Conservation (phyloP, 805 yeast species). For the Sugiyamaella chiloensis region DNA sequence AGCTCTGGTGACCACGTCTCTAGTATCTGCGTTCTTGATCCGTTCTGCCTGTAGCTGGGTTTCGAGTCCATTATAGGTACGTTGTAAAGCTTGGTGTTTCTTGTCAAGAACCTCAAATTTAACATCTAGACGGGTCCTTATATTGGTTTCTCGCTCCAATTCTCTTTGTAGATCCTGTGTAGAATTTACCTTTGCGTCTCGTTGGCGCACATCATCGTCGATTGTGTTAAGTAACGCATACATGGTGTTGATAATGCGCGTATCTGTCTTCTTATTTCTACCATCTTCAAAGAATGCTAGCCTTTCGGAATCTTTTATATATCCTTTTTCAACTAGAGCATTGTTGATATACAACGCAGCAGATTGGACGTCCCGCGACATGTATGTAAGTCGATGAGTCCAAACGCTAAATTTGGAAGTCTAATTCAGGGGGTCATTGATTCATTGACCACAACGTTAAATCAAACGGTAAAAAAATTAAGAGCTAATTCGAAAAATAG, state of each 20-base stretch:
- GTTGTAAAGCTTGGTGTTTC: conserved; percentile 7
- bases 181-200: conserved; percentile 10
- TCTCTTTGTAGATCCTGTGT: conserved; percentile 17
- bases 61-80: conserved; percentile 11
- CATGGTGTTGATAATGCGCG: conserved; percentile 25
- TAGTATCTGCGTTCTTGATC: conserved; percentile 8
- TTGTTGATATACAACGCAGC: conserved; percentile 26
- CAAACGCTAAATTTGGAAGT: no score
- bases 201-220: conserved; percentile 17
- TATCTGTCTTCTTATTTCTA: conserved; percentile 17
- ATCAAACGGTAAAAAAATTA: no score
- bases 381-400: no score
- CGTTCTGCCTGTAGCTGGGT: conserved; percentile 1
- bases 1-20: conserved; percentile 9
- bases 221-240: conserved; percentile 26
- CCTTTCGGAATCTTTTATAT: conserved; percentile 20
- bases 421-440: no score
- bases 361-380: conserved; percentile 16
- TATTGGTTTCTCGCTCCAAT: conserved; percentile 9
- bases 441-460: no score
- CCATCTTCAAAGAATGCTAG: conserved; percentile 17
- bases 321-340: conserved; percentile 25
- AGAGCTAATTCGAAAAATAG: no score
- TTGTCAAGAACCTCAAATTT: conserved; percentile 15
- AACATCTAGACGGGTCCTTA: conserved; percentile 5